Evolutionary conservation across 345 rosid genomes (phyloP).

Genomic region (Euphorbia lathyris): DNA sequence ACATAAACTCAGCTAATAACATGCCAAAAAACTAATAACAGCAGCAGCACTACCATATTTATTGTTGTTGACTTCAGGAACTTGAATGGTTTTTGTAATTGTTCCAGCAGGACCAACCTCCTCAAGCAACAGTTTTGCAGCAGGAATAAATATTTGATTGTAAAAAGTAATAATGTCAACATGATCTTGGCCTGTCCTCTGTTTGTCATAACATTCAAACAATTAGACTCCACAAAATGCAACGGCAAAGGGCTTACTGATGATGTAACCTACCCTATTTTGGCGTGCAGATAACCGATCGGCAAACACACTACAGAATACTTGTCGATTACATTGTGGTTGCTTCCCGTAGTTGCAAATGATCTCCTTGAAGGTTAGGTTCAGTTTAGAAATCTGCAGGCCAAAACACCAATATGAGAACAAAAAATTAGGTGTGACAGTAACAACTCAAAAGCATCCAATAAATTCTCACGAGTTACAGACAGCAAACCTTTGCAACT

Average conservation of each 20-base stretch:
- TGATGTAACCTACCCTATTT: constrained; percentile 42
- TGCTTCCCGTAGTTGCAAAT: constrained; percentile 85
- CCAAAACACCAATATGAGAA: constrained; percentile 8
- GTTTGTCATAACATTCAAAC: constrained; percentile 31
- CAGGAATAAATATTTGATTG: constrained; percentile 80
- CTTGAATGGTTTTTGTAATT: constrained; percentile 31
- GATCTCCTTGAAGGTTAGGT: constrained; percentile 75
- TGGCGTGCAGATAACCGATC: constrained; percentile 59
- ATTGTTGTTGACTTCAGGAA: constrained; percentile 50
- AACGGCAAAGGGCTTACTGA: neutral
- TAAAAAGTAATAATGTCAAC: constrained; percentile 88
- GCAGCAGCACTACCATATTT: constrained; percentile 75
- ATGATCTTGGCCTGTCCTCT: constrained; percentile 84
- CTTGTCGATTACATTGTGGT: constrained; percentile 91
- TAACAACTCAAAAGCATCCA: neutral
- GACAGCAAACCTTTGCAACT: constrained; percentile 32
- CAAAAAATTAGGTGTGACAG: neutral
- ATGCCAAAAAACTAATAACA: constrained; percentile 1
- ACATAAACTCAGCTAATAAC: neutral
- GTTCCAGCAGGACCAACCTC: constrained; percentile 69
- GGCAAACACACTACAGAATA: constrained; percentile 76
- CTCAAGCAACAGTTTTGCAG: constrained; percentile 73
- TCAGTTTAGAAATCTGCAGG: constrained; percentile 79
- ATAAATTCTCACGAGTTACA: neutral
- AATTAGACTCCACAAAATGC: constrained; percentile 23